Evolutionary conservation across 768 basidiomycete genomes (phyloP), one percentile per base, ranked within the genome.

Genomic region (Pleurotus djamor): DNA sequence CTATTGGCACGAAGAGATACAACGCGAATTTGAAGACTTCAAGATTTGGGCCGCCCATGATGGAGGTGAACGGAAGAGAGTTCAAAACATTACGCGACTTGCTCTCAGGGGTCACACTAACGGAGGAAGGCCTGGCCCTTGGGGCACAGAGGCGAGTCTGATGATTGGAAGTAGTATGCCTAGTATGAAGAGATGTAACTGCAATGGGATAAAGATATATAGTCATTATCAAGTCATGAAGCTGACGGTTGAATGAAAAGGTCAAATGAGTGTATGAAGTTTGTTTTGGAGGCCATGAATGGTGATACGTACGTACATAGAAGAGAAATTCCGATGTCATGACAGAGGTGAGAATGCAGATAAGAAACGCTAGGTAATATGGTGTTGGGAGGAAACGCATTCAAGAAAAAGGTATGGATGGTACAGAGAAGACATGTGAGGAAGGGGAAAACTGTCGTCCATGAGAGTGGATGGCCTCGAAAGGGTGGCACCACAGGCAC

Each of bases 1-100:
- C 75, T 59, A 95, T 84, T 8, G 93, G 93, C 60, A 93, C 86
- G 65, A 92, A 92, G 58, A 95, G 85, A 71, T 95, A 94, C 14
- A 93, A 73, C 3, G 85, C 85, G 65, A 95, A 95, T 74, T 94
- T 94, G 86, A 94, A 92, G 14, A 94, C 82, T 72, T 95, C 93
- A 57, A 95, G 85, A 70, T 90, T 91, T 37, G 91, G 85, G 9
- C 90, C 87, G 2, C 80, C 89, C 89, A 91, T 74, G 47, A 48
- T 47, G 45, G 21, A 28, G 21, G 9, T 47, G 45, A 17, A 47
- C 16, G 45, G 45, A 17, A 16, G 16, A 12, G n/a, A 17, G 16
- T 47, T 12, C 7, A 47, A 12, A 47, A 28, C 21, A 12, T 12
- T 17, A 17, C 45, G 45, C 16, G 17, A 17, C 16, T 12, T 47